A percentile compares a stretch with the other conserved stretches of the same genome.
Evolutionary conservation across 1,284 basidiomycete species (phyloP).

Genomic region (Puccinia novopanici): DNA sequence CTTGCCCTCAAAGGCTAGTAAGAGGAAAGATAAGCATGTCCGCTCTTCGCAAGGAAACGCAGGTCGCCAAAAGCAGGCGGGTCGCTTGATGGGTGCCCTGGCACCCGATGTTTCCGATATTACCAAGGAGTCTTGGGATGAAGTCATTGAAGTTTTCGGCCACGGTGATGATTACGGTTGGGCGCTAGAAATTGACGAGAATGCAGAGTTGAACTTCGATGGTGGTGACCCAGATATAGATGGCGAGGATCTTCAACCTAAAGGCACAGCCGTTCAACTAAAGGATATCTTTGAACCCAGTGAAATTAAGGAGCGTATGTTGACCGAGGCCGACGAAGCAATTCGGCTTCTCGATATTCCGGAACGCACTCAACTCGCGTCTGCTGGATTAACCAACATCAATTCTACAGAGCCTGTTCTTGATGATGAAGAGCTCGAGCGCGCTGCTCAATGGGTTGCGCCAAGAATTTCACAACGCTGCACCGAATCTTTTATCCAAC

Average conservation of each 20-base stretch:
- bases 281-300: slow-evolving; percentile 93
- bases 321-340: slow-evolving; percentile 88
- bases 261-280: slow-evolving; percentile 31
- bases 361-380: slow-evolving; percentile 91
- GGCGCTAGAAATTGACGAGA: slow-evolving; percentile 77
- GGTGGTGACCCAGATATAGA: slow-evolving; percentile 72
- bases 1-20: slow-evolving; percentile 38
- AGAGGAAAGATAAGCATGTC: slow-evolving; percentile 51
- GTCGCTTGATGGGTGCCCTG: slow-evolving; percentile 59
- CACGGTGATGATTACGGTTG: slow-evolving; percentile 95
- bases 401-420: slow-evolving; percentile 69
- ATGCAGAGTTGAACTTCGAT: slow-evolving; percentile 66
- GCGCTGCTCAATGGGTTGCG: slow-evolving; percentile 85
- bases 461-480: slow-evolving; percentile 71
- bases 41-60: slow-evolving; percentile 64
- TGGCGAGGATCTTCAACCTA: slow-evolving; percentile 52
- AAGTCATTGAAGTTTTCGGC: slow-evolving; percentile 94
- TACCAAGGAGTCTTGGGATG: slow-evolving; percentile 80
- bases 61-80: slow-evolving; percentile 71
- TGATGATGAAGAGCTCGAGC: slow-evolving; percentile 71
- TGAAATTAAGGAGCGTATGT: slow-evolving; percentile 84
- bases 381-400: slow-evolving; percentile 72
- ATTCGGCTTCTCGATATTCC: slow-evolving; percentile 88
- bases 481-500: slow-evolving; percentile 65
- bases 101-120: slow-evolving; percentile 54